phyloP scores from a whole-genome alignment of 164 flowering plant species.

The Saururus chinensis region DNA sequence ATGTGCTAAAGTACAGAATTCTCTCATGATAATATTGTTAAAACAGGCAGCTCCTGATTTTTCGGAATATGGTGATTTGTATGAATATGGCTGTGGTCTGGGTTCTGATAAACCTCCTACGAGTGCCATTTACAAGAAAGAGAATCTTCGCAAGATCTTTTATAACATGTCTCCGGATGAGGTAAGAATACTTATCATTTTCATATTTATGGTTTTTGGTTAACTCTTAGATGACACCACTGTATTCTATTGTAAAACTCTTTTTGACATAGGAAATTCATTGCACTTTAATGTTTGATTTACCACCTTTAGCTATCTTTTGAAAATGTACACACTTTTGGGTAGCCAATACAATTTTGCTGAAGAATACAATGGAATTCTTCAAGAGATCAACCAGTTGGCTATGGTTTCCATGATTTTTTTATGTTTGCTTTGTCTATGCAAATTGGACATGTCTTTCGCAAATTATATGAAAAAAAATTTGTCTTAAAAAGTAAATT shows the following conservation, averaged over 20 bases:
- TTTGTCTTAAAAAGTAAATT: too few species aligned
- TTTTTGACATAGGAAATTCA: too few species aligned
- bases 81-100: conserved; percentile 35
- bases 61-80: conserved; percentile 31
- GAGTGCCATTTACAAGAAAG: conserved; percentile 34
- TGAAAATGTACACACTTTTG: background rate
- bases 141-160: conserved; percentile 41
- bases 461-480: too few species aligned
- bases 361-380: too few species aligned
- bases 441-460: too few species aligned
- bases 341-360: too few species aligned
- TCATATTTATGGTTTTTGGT: background rate
- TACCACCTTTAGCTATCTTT: background rate
- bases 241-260: too few species aligned
- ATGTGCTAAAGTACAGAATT: background rate
- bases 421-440: too few species aligned
- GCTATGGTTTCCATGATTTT: too few species aligned
- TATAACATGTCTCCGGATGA: conserved; percentile 58
- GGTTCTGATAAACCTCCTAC: conserved; percentile 65
- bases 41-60: conserved; percentile 55
- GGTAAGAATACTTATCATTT: conserved; percentile 23
- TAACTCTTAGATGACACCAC: background rate
- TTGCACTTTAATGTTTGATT: too few species aligned
- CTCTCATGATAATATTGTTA: background rate
- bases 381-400: too few species aligned